These are phyloP conservation scores for Nadsonia commutata DNA, from an alignment of 1,139 yeast genomes.

Conservation along the genomic window DNA sequence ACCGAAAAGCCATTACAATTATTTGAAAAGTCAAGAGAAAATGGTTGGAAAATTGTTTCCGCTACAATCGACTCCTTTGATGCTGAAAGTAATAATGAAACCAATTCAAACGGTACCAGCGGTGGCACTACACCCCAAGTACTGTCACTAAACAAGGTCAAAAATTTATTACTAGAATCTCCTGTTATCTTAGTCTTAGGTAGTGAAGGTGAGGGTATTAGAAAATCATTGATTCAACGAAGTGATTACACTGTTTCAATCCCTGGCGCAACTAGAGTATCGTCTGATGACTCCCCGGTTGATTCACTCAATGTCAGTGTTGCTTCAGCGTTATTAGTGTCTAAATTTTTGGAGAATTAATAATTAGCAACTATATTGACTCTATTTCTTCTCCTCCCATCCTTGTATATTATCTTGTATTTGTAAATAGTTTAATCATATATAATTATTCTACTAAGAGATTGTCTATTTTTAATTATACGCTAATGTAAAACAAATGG, in stretches of 20 bases:
- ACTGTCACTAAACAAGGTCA: background rate
- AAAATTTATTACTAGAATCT: slow-evolving; percentile 8
- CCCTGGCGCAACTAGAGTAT: slow-evolving; percentile 10
- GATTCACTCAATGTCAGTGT: slow-evolving; percentile 86
- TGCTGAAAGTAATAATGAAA: background rate
- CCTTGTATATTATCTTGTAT: too few species aligned
- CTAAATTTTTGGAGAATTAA: slow-evolving; percentile 23
- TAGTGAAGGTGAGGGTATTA: slow-evolving; percentile 71
- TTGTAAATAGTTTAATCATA: too few species aligned
- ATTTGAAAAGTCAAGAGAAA: slow-evolving; percentile 36
- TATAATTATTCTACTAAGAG: too few species aligned
- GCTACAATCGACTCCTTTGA: slow-evolving; percentile 36
- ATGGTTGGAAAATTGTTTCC: slow-evolving; percentile 55
- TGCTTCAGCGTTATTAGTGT: slow-evolving; percentile 58
- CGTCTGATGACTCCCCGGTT: slow-evolving; percentile 23
- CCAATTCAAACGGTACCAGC: slow-evolving; percentile 7
- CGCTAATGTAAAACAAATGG: too few species aligned
- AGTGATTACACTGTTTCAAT: slow-evolving; percentile 55
- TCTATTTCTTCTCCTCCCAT: background rate
- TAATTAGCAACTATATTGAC: background rate
- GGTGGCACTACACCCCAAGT: background rate
- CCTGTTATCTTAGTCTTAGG: slow-evolving; percentile 71
- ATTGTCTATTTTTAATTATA: too few species aligned
- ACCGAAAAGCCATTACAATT: slow-evolving; percentile 46
- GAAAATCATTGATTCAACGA: slow-evolving; percentile 46